A percentile compares a stretch with the other conserved stretches of the same genome.
These are phyloP conservation scores for Penicillium atrosanguineum DNA, from an alignment of 495 filamentous ascomycete species.

Conservation along the genomic window DNA sequence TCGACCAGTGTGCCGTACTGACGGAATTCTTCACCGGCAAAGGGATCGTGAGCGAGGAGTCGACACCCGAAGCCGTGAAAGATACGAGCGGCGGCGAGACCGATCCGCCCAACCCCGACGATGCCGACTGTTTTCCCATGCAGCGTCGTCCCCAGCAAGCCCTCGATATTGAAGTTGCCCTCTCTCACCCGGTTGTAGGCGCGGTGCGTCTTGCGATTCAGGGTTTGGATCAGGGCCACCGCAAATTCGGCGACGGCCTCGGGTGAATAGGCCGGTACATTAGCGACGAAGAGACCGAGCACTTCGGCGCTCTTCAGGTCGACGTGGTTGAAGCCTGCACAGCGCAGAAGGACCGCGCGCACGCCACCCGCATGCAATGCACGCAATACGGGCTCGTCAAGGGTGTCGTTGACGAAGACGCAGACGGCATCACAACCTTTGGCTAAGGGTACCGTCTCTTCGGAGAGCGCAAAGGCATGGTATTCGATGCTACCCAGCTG, in stretches of 20 bases:
- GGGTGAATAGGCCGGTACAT: conserved; percentile 67
- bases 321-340: conserved; percentile 70
- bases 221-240: conserved; percentile 62
- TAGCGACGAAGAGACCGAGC: conserved; percentile 62
- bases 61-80: conserved; percentile 60
- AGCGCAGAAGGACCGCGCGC: conserved; percentile 61
- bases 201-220: conserved; percentile 69
- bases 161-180: conserved; percentile 66
- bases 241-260: conserved; percentile 74
- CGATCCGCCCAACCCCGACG: conserved; percentile 36
- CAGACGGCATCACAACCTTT: conserved; percentile 57
- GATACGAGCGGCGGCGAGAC: conserved; percentile 41
- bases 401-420: conserved; percentile 69
- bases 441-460: conserved; percentile 56
- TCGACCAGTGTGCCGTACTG: conserved; percentile 53
- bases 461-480: conserved; percentile 55
- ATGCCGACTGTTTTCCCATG: conserved; percentile 55
- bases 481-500: conserved; percentile 42
- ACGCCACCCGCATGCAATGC: conserved; percentile 48
- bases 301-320: conserved; percentile 54
- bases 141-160: conserved; percentile 60
- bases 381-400: conserved; percentile 49
- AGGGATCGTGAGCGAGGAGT: conserved; percentile 59
- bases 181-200: conserved; percentile 71
- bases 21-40: conserved; percentile 41